phyloP scores from a whole-genome alignment of 2,329 filamentous ascomycete species.

The Ophiocordyceps camponoti-rufipedis region DNA sequence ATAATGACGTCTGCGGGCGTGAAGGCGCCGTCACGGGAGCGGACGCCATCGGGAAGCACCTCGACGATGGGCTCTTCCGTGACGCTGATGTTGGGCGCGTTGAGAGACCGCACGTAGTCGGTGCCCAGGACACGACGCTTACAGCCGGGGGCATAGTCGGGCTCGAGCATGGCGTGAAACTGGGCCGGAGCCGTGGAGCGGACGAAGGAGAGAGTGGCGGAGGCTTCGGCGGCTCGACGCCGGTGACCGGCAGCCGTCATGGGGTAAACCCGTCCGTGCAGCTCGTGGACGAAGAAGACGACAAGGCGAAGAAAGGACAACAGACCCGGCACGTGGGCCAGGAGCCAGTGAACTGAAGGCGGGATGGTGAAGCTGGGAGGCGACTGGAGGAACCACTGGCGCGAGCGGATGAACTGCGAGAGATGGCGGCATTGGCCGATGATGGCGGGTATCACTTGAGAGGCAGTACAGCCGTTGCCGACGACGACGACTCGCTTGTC shows the following conservation, averaged over 20 bases:
- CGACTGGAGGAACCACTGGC: constrained; percentile 21
- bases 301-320: constrained; percentile 20
- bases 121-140: constrained; percentile 45
- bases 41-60: constrained; percentile 22
- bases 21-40: constrained; percentile 18
- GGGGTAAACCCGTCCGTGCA: constrained; percentile 17
- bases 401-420: constrained; percentile 22
- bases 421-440: constrained; percentile 14
- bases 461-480: constrained; percentile 34
- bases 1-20: constrained; percentile 40
- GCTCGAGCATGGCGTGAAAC: constrained; percentile 42
- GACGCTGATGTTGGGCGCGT: constrained; percentile 24
- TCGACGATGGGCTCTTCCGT: constrained; percentile 29
- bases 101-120: constrained; percentile 32
- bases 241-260: constrained; percentile 15
- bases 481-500: constrained; percentile 32
- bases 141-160: constrained; percentile 43
- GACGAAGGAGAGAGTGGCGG: constrained; percentile 21
- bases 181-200: constrained; percentile 30
- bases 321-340: constrained; percentile 27
- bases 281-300: constrained; percentile 20
- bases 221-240: constrained; percentile 18
- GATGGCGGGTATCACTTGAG: constrained; percentile 31
- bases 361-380: constrained; percentile 9
- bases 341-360: constrained; percentile 11